Evolutionary conservation across 768 basidiomycete genomes (phyloP), one percentile per base, ranked within the genome.

Genomic region (Xerocomus potaroensis): DNA sequence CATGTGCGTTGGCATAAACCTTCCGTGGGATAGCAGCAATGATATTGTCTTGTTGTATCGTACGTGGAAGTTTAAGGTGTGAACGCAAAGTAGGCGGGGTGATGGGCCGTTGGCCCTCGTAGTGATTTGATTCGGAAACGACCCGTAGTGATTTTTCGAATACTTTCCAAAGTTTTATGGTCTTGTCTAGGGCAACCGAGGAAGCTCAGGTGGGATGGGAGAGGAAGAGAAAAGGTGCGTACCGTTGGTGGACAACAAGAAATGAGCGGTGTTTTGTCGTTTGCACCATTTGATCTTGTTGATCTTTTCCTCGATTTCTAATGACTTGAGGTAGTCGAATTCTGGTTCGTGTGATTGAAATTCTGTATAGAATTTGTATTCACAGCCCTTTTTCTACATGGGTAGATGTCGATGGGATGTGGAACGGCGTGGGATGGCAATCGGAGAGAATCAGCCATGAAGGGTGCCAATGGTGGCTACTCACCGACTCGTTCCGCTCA

Each of bases 251-350:
- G 93, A 95, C 42, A 99, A 70, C 47, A 99, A 72, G 70, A 99
- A 98, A 70, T 99, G 96, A 36, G 96, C 94, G 37, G 89, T 78
- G 67, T 98, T 98, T 72, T 96, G 93, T 55, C 96, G 81, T 75
- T 85, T 93, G 77, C 94, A 97, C 96, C 96, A 99, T 68, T 93
- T 91, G 81, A 99, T 99, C 82, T 96, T 91, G 77, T 99, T 99
- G 77, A 99, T 99, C 86, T 99, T 99, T 80, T 99, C 96, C 72
- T 99, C 96, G 70, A 99, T 99, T 79, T 99, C 96, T 58, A 99
- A 77, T 19, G 92, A 96, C 78, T 99, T 99, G 64, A 99, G 84
- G 69, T 99, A 99, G 74, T 99, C 96, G 69, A 99, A 99, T 69
- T 99, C 96, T 45, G 96, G 96, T 68, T 99, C 96, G 68, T 99